These are phyloP conservation scores for Pichia occidentalis DNA, from an alignment of 805 yeast species.

Conservation along the genomic window DNA sequence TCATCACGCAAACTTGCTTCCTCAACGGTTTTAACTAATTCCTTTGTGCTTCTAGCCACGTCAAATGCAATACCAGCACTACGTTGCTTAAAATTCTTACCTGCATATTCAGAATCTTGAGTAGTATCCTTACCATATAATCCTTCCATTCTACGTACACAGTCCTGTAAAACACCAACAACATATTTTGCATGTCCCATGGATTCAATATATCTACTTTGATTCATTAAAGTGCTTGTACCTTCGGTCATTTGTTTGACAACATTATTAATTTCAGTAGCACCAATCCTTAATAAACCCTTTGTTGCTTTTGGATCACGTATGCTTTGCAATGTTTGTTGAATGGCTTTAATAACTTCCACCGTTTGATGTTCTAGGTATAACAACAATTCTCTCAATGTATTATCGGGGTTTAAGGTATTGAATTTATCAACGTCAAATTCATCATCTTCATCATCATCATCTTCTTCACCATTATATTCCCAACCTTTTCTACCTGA, in stretches of 20 bases:
- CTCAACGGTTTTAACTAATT: constrained; percentile 90
- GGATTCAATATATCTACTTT: constrained; percentile 74
- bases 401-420: constrained; percentile 81
- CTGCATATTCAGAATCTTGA: constrained; percentile 63
- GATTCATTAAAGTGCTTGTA: constrained; percentile 80
- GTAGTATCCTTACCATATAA: constrained; percentile 43
- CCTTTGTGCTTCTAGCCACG: constrained; percentile 93
- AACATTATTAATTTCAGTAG: constrained; percentile 69
- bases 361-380: constrained; percentile 93
- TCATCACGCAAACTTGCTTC: constrained; percentile 88
- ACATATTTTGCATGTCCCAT: constrained; percentile 92
- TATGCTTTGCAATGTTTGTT: constrained; percentile 68
- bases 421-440: constrained; percentile 73
- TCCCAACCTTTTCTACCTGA: constrained; percentile 55
- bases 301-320: constrained; percentile 71
- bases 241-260: constrained; percentile 87
- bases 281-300: constrained; percentile 64
- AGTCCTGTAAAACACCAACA: constrained; percentile 77
- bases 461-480: constrained; percentile 14
- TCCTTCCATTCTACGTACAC: constrained; percentile 73
- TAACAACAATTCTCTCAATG: constrained; percentile 72
- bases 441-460: constrained; percentile 20
- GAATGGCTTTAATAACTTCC: constrained; percentile 84
- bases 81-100: constrained; percentile 84
- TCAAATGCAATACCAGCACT: constrained; percentile 95